Evolutionary conservation across 306 rosid genomes (phyloP).

Genomic region (Parietaria judaica): DNA sequence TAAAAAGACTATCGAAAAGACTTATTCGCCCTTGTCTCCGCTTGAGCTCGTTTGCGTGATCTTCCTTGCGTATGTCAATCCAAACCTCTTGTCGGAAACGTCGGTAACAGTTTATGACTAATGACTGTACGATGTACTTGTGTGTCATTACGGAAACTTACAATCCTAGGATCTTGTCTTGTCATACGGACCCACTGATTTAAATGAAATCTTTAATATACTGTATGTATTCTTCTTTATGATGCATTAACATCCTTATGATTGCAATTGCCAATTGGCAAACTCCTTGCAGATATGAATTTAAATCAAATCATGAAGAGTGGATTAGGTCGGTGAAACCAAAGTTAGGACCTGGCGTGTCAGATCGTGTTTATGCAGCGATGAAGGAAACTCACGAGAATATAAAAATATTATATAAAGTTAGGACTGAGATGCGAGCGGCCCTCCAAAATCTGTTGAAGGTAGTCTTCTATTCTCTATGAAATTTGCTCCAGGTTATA

Average conservation of each 20-base stretch:
- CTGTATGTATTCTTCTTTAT: neutral
- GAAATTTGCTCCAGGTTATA: neutral
- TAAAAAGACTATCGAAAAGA: no score
- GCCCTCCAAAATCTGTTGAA: conserved; percentile 67
- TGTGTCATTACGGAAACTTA: no score
- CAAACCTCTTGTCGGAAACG: no score
- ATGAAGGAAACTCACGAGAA: conserved; percentile 46
- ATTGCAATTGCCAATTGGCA: neutral
- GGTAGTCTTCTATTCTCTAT: conserved; percentile 29
- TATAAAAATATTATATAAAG: conserved; percentile 61
- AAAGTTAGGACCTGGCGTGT: conserved; percentile 44
- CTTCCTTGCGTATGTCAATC: no score
- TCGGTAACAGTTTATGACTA: no score
- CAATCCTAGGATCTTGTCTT: no score
- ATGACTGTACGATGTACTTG: no score
- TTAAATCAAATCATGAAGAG: conserved; percentile 76
- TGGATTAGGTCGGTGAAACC: conserved; percentile 73
- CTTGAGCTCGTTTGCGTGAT: no score
- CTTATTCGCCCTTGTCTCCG: no score
- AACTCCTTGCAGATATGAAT: conserved; percentile 66
- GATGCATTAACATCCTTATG: conserved; percentile 12
- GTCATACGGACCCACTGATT: no score
- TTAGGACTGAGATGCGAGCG: conserved; percentile 71
- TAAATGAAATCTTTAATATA: no score
- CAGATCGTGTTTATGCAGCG: conserved; percentile 48